Base-by-base conservation (phyloP, 148 eudicot species). In the Silene latifolia region DNA sequence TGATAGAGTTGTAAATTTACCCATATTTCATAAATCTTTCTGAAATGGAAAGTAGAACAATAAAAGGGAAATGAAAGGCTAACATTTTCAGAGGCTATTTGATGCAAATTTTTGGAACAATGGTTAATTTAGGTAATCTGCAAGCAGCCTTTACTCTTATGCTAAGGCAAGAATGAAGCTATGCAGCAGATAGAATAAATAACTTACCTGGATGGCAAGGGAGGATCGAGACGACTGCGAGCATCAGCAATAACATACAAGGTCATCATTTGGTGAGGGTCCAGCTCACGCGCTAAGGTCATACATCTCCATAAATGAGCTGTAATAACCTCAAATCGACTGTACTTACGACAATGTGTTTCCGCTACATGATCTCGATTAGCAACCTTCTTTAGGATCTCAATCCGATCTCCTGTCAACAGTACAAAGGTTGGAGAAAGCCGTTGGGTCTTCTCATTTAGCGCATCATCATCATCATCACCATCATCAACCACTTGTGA, bases 171-270 rank as follows among this genome's bases (percentile, higher is more conserved):
- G n/a, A n/a, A n/a, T n/a, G n/a, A n/a, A n/a, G n/a, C n/a, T n/a
- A n/a, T n/a, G n/a, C n/a, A n/a, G n/a, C n/a, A n/a, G n/a, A n/a
- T n/a, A n/a, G n/a, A n/a, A n/a, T n/a, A n/a, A n/a, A n/a, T n/a
- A n/a, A 23, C 63, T 4, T 79, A 88, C 74, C 76, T 74, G 12
- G 75, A n/a, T 12, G 89, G 88, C 25, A 88, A 67, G 8, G 87
- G 7, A 71, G 77, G 10, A 27, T 27, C 2, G 1, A 27, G 2
- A 2, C 29, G 29, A 27, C 29, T 27, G 29, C 29, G 29, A 1
- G 61, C 19, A 15, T 74, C 77, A 15, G 25, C 71, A 48, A 10
- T 7, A 25, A 64, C 12, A 23, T 12, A 63, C 11, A 56, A 18
- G n/a, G 69, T 3, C 3, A 27, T 64, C 1, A 14, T 65, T 27